phyloP scores from a whole-genome alignment of 352 stramenopile species.

The Pythium periplocum region DNA sequence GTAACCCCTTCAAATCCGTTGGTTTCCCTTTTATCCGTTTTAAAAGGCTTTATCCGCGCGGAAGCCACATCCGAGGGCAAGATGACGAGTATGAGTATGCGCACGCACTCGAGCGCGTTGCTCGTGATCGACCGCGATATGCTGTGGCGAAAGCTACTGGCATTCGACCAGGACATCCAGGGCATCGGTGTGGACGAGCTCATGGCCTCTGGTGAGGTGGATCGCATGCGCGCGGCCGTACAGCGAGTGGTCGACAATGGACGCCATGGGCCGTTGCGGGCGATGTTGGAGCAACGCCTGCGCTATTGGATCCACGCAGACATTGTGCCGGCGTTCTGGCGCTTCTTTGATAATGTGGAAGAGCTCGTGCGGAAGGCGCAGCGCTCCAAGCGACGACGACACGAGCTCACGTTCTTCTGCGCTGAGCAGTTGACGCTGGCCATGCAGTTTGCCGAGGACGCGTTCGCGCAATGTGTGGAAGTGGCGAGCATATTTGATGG shows the following conservation, averaged over 20 bases:
- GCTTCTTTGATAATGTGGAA: conserved; percentile 37
- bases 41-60: too few species aligned
- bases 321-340: conserved; percentile 58
- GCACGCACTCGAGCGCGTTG: conserved; percentile 8
- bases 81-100: too few species aligned
- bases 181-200: conserved; percentile 11
- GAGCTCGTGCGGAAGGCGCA: conserved; percentile 16
- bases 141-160: conserved; percentile 68
- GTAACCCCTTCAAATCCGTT: too few species aligned
- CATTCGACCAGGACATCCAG: conserved; percentile 32
- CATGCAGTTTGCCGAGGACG: conserved; percentile 68
- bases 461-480: conserved; percentile 62
- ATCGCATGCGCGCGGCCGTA: conserved; percentile 23
- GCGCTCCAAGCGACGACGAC: conserved; percentile 16
- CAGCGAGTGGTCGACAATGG: conserved; percentile 28
- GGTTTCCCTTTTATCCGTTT: not conserved
- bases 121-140: conserved; percentile 55
- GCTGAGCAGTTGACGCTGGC: conserved; percentile 64
- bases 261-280: conserved; percentile 36
- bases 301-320: conserved; percentile 61
- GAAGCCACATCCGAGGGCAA: too few species aligned
- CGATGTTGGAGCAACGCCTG: conserved; percentile 57
- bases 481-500: conserved; percentile 53
- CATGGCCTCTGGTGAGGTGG: conserved; percentile 1
- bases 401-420: conserved; percentile 38